Evolutionary conservation across 176 grass and related monocot genomes (phyloP).

Genomic region (Dactylis glomerata): DNA sequence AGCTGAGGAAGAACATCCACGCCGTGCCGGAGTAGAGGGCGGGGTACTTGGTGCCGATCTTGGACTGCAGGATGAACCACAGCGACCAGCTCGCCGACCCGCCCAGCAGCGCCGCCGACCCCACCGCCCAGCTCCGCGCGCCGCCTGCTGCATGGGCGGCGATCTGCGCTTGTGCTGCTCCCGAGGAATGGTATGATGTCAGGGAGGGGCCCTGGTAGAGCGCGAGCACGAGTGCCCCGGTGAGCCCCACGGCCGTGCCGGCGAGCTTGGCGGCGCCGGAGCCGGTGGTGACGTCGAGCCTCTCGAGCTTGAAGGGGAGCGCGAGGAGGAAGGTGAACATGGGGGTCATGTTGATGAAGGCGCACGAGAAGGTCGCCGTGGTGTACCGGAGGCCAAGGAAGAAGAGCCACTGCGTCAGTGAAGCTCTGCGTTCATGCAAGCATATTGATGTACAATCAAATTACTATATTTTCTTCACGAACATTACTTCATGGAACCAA

Average conservation of each 20-base stretch:
- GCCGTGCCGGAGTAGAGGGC: constrained; percentile 47
- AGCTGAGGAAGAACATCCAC: constrained; percentile 57
- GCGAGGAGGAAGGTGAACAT: constrained; percentile 58
- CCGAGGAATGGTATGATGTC: not conserved
- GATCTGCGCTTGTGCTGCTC: not conserved
- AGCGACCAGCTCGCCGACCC: constrained; percentile 46
- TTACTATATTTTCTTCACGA: too few species aligned
- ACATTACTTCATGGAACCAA: too few species aligned
- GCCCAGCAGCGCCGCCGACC: constrained; percentile 52
- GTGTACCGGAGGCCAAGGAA: constrained; percentile 48
- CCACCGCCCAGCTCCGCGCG: constrained; percentile 42
- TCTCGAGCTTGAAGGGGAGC: constrained; percentile 36
- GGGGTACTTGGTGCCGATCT: constrained; percentile 58
- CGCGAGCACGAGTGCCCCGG: constrained; percentile 54
- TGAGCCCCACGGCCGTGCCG: constrained; percentile 47
- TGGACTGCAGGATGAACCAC: constrained; percentile 71
- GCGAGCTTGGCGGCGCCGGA: constrained; percentile 39
- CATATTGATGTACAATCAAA: too few species aligned
- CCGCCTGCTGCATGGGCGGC: not conserved
- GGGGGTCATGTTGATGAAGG: constrained; percentile 59
- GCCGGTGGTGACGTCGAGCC: not conserved
- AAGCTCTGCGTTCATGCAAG: constrained; percentile 42
- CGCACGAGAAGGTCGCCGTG: constrained; percentile 53
- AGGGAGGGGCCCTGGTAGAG: constrained; percentile 60
- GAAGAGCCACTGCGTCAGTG: constrained; percentile 61